Percentiles rank a stretch among this genome's conserved stretches.
These are phyloP conservation scores for Triadica sebifera DNA, from an alignment of 345 rosid species.

Conservation along the genomic window DNA sequence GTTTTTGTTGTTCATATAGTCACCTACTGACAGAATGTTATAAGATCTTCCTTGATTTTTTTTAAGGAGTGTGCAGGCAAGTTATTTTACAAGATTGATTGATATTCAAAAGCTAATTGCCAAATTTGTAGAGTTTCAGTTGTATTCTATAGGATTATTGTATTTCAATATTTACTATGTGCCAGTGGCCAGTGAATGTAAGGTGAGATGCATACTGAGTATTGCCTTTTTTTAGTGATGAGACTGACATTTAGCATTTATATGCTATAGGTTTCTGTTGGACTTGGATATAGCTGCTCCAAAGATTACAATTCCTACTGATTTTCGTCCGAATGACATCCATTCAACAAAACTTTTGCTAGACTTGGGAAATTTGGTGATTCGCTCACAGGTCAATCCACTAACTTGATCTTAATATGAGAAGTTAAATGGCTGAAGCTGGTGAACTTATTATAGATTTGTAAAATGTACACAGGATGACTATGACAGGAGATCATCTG, in stretches of 20 bases:
- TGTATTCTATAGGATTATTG: neutral
- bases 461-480: slow-evolving; percentile 61
- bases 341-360: slow-evolving; percentile 86
- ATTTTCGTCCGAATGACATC: slow-evolving; percentile 63
- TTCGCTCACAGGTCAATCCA: slow-evolving; percentile 71
- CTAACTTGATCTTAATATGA: slow-evolving; percentile 11
- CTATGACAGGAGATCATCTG: slow-evolving; percentile 41
- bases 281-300: slow-evolving; percentile 99
- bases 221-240: neutral
- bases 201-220: neutral
- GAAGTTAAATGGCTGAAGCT: neutral
- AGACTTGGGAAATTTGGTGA: slow-evolving; percentile 91
- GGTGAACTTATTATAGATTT: slow-evolving; percentile 8
- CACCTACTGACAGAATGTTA: neutral
- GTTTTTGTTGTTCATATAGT: neutral
- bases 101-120: slow-evolving; percentile 5
- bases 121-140: slow-evolving; percentile 12
- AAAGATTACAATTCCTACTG: slow-evolving; percentile 95
- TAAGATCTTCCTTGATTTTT: slow-evolving; percentile 6
- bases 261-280: slow-evolving; percentile 69
- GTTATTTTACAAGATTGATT: neutral
- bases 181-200: neutral
- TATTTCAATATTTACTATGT: neutral
- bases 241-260: slow-evolving; percentile 16
- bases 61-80: neutral